phyloP scores from a whole-genome alignment of 306 rosid species.

The Ormosia emarginata region DNA sequence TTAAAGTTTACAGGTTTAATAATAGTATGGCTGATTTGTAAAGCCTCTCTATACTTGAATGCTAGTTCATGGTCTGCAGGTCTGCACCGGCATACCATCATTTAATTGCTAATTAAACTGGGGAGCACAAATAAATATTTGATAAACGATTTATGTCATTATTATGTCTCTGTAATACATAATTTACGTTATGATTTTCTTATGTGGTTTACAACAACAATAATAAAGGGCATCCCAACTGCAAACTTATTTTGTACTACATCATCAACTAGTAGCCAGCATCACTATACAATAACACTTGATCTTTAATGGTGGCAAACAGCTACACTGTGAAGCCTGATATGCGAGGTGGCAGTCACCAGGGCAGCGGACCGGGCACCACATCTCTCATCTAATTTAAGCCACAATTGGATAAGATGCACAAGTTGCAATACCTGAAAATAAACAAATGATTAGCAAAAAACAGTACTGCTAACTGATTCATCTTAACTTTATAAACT shows the following conservation, averaged over 20 bases:
- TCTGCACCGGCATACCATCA: background rate
- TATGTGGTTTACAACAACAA: background rate
- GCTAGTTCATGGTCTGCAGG: too few relatives aligned
- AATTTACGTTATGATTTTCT: constrained; percentile 15
- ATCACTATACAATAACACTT: constrained; percentile 12
- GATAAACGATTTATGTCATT: background rate
- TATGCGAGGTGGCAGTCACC: constrained; percentile 9
- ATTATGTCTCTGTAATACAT: constrained; percentile 1
- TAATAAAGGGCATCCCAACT: background rate
- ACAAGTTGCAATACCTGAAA: constrained; percentile 88
- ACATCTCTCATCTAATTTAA: constrained; percentile 12
- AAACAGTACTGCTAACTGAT: background rate
- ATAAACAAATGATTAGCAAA: constrained; percentile 17
- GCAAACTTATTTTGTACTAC: constrained; percentile 25
- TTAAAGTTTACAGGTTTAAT: background rate
- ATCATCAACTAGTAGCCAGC: background rate
- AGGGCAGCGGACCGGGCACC: constrained; percentile 1
- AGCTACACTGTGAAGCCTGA: constrained; percentile 5
- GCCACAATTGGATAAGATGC: constrained; percentile 89
- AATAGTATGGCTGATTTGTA: too few relatives aligned
- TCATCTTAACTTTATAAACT: background rate
- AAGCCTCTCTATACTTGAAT: too few relatives aligned
- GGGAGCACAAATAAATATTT: background rate
- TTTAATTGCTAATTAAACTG: background rate
- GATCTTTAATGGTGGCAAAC: background rate